A percentile compares a stretch with the other conserved stretches of the same genome.
phyloP scores from a whole-genome alignment of 176 grass and related monocot genomes.

The Luzula sylvatica region DNA sequence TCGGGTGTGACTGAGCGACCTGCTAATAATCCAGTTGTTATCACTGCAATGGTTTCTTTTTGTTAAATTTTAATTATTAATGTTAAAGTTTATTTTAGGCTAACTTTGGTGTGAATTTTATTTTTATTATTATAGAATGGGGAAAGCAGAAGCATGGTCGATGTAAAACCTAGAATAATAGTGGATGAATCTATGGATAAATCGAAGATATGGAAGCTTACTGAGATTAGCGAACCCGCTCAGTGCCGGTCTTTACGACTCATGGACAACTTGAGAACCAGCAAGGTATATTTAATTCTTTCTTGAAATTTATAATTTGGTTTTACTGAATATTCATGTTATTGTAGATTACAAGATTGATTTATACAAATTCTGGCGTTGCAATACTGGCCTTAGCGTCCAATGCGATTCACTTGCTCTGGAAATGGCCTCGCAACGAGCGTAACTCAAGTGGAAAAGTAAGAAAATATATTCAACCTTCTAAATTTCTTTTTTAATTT shows the following conservation, averaged over 20 bases:
- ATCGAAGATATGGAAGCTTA: constrained; percentile 85
- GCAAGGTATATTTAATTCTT: constrained; percentile 39
- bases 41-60: constrained; percentile 50
- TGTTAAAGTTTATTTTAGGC: neutral
- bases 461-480: constrained; percentile 7
- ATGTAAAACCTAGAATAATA: constrained; percentile 75
- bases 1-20: constrained; percentile 36
- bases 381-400: constrained; percentile 75
- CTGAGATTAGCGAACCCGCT: constrained; percentile 62
- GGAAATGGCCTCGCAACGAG: constrained; percentile 86
- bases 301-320: neutral
- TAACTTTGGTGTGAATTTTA: constrained; percentile 6
- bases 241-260: constrained; percentile 77
- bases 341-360: constrained; percentile 62
- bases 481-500: constrained; percentile 16
- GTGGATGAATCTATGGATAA: constrained; percentile 67
- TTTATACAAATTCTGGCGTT: constrained; percentile 85
- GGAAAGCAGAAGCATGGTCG: constrained; percentile 56
- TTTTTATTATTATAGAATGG: constrained; percentile 59
- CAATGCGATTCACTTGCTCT: constrained; percentile 74
- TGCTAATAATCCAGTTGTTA: constrained; percentile 41
- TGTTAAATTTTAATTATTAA: too few species aligned
- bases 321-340: neutral
- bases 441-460: constrained; percentile 72
- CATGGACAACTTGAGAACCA: constrained; percentile 45